phyloP scores from a whole-genome alignment of 225 moss, liverwort and hornwort species.

The Polytrichum commune region DNA sequence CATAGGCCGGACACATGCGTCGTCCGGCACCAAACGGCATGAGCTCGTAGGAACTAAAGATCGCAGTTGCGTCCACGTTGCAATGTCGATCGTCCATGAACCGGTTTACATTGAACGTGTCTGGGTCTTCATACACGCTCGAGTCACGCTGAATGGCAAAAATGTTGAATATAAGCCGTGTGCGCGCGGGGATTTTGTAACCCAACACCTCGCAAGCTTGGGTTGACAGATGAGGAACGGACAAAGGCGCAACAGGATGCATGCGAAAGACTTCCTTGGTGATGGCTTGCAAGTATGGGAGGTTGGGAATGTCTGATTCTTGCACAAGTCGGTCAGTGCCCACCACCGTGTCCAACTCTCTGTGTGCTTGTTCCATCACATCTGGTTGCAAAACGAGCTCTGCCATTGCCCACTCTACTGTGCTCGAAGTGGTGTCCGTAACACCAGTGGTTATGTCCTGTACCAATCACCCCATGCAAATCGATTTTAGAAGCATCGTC shows the following conservation, averaged over 20 bases:
- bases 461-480: not conserved
- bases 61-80: slow-evolving; percentile 1
- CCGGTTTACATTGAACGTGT: slow-evolving; percentile 29
- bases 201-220: slow-evolving; percentile 4
- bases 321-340: slow-evolving; percentile 31
- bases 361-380: slow-evolving; percentile 19
- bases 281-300: slow-evolving; percentile 12
- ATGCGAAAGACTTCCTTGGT: slow-evolving; percentile 41
- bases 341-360: slow-evolving; percentile 48
- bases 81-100: slow-evolving; percentile 12
- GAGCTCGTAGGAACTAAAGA: slow-evolving; percentile 17
- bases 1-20: slow-evolving; percentile 9
- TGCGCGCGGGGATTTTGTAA: slow-evolving; percentile 45
- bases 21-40: slow-evolving; percentile 8
- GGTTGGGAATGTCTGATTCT: slow-evolving; percentile 25
- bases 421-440: slow-evolving; percentile 43
- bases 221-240: slow-evolving; percentile 31
- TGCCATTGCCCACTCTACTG: not conserved
- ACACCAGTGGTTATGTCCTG: slow-evolving; percentile 59
- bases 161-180: slow-evolving; percentile 37
- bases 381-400: slow-evolving; percentile 8
- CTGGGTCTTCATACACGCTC: slow-evolving; percentile 11
- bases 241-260: slow-evolving; percentile 41
- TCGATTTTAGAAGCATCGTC: too few species aligned
- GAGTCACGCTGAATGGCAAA: slow-evolving; percentile 36